Evolutionary conservation across 495 filamentous ascomycete species (phyloP), one percentile per base, ranked within the genome.

Genomic region (Annulohypoxylon maeteangense): DNA sequence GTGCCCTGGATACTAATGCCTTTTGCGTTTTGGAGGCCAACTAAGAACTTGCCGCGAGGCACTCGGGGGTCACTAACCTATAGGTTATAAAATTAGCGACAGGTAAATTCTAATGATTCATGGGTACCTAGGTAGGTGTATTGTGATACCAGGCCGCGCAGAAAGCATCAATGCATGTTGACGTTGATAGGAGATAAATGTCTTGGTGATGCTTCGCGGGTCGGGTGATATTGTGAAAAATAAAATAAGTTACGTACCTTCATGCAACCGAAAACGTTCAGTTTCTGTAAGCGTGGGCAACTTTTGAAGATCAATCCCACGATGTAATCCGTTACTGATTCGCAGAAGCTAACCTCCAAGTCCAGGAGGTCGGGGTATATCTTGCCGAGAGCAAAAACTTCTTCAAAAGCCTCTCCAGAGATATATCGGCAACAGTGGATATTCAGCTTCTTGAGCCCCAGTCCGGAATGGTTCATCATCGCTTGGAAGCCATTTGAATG

Each of bases 221-320:
- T 29, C 27, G 27, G 36, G 14, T 1, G 12, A 40, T 12, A 40
- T n/a, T n/a, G n/a, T n/a, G 36, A 40, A 4, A 40, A 40, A 40
- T 10, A 40, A 14, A 40, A 12, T 14, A 40, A 14, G 12, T 40
- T 40, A 40, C 68, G 70, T 57, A 76, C 75, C 72, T 90, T 89
- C 82, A 94, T 93, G 79, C 92, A 95, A 22, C 91, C 92, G 80
- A 96, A 97, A 4, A 93, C 91, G 42, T 91, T 89, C 50, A 96
- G 71, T 74, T 88, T 88, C 75, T 88, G 87, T 34, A 98, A 69
- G 3, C 83, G 83, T 4, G 93, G 93, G 70, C 93, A 97, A 74
- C 85, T 84, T 47, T 84, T 81, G 78, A 97, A 93, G 54, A 97
- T 93, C 16, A 83, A 86, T 1, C 88, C 88, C 0, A 93, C 85